A percentile compares a stretch with the other conserved stretches of the same genome.
phyloP scores from a whole-genome alignment of 2,329 filamentous ascomycete genomes.

The Fusarium paranaense region DNA sequence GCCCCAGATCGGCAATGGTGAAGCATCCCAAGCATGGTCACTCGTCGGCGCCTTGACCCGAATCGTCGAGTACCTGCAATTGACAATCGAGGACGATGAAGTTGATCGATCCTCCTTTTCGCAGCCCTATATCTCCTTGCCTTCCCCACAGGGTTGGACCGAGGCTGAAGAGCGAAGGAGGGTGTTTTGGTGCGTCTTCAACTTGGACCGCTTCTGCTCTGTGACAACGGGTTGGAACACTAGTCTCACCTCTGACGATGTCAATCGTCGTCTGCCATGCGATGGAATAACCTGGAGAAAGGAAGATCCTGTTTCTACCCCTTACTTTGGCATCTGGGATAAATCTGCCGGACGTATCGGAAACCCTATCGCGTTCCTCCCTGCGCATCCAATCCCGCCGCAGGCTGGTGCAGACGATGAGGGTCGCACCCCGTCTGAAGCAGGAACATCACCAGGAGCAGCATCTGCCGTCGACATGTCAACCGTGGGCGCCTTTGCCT shows the following conservation, averaged over 20 bases:
- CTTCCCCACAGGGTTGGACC: conserved; percentile 41
- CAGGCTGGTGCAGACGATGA: conserved; percentile 3
- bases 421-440: conserved; percentile 18
- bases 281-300: conserved; percentile 54
- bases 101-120: conserved; percentile 46
- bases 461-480: conserved; percentile 47
- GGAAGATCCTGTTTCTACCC: conserved; percentile 50
- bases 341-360: conserved; percentile 49
- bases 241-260: conserved; percentile 50
- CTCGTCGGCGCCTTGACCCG: conserved; percentile 44
- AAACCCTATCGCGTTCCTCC: conserved; percentile 48
- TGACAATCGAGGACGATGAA: conserved; percentile 44
- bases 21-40: conserved; percentile 43
- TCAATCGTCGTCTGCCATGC: conserved; percentile 51
- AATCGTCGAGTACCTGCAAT: conserved; percentile 46
- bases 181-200: conserved; percentile 53
- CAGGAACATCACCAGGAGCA: conserved; percentile 20
- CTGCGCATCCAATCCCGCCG: conserved; percentile 25
- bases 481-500: conserved; percentile 56
- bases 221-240: conserved; percentile 52
- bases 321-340: conserved; percentile 57
- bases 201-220: conserved; percentile 50
- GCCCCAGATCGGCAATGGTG: conserved; percentile 44
- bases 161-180: conserved; percentile 49
- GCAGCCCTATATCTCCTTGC: conserved; percentile 43